A percentile compares a stretch with the other conserved stretches of the same genome.
Evolutionary conservation across 345 rosid species (phyloP).

Genomic region (Murraya koenigii): DNA sequence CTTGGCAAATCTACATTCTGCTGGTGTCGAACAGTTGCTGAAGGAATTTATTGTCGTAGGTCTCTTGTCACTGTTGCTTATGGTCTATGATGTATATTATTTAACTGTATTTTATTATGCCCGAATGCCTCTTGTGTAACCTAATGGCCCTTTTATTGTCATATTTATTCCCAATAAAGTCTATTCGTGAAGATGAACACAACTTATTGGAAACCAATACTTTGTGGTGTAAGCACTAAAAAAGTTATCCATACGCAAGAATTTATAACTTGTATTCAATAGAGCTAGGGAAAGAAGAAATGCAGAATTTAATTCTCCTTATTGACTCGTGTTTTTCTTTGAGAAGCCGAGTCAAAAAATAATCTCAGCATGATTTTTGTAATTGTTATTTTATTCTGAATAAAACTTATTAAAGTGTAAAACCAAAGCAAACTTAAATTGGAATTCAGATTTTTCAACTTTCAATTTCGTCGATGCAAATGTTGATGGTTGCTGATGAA

Average conservation of each 20-base stretch:
- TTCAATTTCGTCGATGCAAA: background rate
- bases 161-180: background rate
- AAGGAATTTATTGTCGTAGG: background rate
- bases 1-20: background rate
- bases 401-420: background rate
- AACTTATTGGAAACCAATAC: background rate
- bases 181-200: background rate
- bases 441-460: background rate
- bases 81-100: constrained; percentile 7
- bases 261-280: background rate
- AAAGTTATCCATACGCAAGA: background rate
- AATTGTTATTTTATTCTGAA: background rate
- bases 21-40: background rate
- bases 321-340: background rate
- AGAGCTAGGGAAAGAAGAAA: background rate
- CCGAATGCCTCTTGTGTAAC: background rate
- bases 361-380: background rate
- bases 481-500: constrained; percentile 1
- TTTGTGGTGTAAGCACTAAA: background rate
- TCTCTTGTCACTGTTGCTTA: background rate
- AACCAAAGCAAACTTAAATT: background rate
- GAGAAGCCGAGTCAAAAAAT: background rate
- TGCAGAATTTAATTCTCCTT: background rate
- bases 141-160: background rate
- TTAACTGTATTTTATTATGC: background rate